Conservation (phyloP, 352 stramenopile species). For the Peronospora tabacina region DNA sequence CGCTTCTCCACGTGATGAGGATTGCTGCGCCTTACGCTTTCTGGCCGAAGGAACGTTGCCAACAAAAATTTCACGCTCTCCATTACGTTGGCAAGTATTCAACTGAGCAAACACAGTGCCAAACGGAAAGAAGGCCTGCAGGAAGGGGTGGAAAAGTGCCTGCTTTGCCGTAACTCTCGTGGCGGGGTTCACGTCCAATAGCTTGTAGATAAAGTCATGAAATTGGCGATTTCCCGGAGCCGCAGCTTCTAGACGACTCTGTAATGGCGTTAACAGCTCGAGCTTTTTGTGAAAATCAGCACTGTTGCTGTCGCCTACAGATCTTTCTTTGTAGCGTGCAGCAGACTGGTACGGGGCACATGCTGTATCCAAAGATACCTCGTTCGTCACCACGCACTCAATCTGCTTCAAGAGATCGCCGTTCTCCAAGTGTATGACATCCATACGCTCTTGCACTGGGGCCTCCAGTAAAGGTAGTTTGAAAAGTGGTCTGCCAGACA, state of each 20-base stretch:
- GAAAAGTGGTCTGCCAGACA: conserved; percentile 50
- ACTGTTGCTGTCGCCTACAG: conserved; percentile 2
- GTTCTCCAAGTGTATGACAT: conserved; percentile 21
- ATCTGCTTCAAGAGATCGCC: conserved; percentile 41
- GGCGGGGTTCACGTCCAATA: conserved; percentile 44
- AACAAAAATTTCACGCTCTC: conserved; percentile 1
- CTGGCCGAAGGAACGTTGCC: conserved; percentile 1
- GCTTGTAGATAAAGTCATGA: conserved; percentile 41
- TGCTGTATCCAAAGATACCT: conserved; percentile 16
- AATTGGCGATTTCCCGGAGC: conserved; percentile 29
- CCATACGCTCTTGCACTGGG: conserved; percentile 9
- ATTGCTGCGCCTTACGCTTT: conserved; percentile 18
- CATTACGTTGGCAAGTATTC: conserved; percentile 1
- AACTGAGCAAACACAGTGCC: conserved; percentile 38
- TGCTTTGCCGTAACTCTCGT: conserved; percentile 38
- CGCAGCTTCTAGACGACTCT: conserved; percentile 28
- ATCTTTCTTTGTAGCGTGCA: conserved; percentile 15
- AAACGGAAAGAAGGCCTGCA: conserved; percentile 65
- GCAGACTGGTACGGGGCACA: conserved; percentile 29
- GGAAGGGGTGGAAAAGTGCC: conserved; percentile 61
- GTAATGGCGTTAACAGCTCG: conserved; percentile 6
- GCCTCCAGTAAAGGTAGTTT: conserved; percentile 18
- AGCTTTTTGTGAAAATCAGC: conserved; percentile 11
- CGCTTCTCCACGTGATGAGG: conserved; percentile 1
- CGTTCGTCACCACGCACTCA: conserved; percentile 29